Percentiles rank a stretch among this genome's conserved stretches.
These are phyloP conservation scores for Flueggea neowawraea DNA, from an alignment of 441 rosid genomes.

Conservation along the genomic window DNA sequence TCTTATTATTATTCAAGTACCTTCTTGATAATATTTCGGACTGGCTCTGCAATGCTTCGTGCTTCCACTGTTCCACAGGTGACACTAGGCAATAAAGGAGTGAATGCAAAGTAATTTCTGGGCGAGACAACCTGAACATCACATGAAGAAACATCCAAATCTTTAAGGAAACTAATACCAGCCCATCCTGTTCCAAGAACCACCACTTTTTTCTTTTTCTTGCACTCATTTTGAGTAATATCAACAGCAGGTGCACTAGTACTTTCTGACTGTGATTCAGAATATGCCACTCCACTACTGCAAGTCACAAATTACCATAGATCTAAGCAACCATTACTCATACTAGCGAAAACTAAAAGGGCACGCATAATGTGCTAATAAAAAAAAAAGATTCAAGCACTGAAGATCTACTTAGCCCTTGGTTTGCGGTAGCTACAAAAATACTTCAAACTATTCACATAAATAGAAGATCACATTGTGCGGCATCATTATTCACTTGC, in stretches of 20 bases:
- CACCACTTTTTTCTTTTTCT: slow-evolving; percentile 45
- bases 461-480: no score
- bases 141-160: slow-evolving; percentile 58
- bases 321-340: no score
- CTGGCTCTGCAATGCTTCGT: slow-evolving; percentile 86
- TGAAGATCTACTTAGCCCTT: no score
- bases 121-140: slow-evolving; percentile 92
- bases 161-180: slow-evolving; percentile 69
- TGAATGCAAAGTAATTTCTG: slow-evolving; percentile 85
- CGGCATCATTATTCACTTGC: no score
- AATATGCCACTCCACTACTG: slow-evolving; percentile 73
- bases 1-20: slow-evolving; percentile 22
- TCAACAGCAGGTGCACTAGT: slow-evolving; percentile 18
- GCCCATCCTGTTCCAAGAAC: slow-evolving; percentile 86
- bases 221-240: slow-evolving; percentile 22
- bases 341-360: no score
- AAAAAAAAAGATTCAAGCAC: no score
- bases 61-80: slow-evolving; percentile 87
- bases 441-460: no score
- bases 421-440: no score
- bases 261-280: slow-evolving; percentile 37
- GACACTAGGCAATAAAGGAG: slow-evolving; percentile 71
- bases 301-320: background rate
- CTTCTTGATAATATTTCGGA: slow-evolving; percentile 81
- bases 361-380: no score